Evolutionary conservation across 2,329 filamentous ascomycete genomes (phyloP), one percentile per base, ranked within the genome.

Genomic region (Paraphaeosphaeria sporulosa): DNA sequence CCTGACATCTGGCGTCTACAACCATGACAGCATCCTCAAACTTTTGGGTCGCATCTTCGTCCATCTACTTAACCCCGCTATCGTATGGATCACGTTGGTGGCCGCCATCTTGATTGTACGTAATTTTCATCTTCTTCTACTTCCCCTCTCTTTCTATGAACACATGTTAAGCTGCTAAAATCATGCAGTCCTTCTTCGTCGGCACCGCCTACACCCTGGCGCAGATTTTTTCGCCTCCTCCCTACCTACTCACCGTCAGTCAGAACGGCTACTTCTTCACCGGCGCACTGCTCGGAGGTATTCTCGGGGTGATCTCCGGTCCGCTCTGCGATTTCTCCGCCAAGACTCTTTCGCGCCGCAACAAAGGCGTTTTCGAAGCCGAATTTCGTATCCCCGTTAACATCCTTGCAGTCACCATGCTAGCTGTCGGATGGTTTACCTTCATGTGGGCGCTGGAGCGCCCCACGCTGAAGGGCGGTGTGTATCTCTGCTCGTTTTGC

Each of bases 261-360:
- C 64, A 68, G 46, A 71, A 70, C 54, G 68, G 68, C 19, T 71
- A 61, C 60, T 70, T 71, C 57, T 71, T 68, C 65, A 66, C 66
- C 5, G 68, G 68, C 36, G 65, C 67, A 4, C 62, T 71, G 12
- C 47, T 69, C 56, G 68, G 68, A 17, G 67, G 67, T 48, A 64
- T 71, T 15, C 51, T 69, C 5, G 68, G 64, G 38, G 58, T 67
- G 7, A 58, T 60, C 6, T 60, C 67, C 2, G 68, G 68, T 1
- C 64, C 64, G 2, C 34, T 71, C 2, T 71, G 67, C 56, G 67
- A 71, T 51, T 57, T 65, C 38, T 58, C 51, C 2, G 67, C 67
- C 1, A 40, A 49, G 9, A 32, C n/a, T 7, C 54, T 70, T 13
- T 58, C 67, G 0, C 52, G 58, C 1, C 34, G 59, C 4, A 71